These are phyloP conservation scores for Endoconidiophora laricicola DNA, from an alignment of 2,329 filamentous ascomycete species.

Conservation along the genomic window DNA sequence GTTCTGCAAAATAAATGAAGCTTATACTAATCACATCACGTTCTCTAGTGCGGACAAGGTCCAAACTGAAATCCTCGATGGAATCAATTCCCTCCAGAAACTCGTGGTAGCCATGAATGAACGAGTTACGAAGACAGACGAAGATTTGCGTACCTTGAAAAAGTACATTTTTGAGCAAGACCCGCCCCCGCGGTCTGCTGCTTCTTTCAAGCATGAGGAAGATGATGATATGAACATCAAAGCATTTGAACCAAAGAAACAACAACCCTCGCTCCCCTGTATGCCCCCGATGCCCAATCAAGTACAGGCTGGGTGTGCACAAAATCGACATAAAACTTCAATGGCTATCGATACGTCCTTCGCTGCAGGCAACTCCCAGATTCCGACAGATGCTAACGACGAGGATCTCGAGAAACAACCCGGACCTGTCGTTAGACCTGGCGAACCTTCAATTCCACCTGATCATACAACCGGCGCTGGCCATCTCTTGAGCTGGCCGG, in stretches of 20 bases:
- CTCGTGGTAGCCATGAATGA: background rate
- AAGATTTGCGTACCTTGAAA: slow-evolving; percentile 8
- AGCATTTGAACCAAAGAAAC: too few relatives aligned
- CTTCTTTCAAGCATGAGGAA: slow-evolving; percentile 11
- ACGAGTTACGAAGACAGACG: background rate
- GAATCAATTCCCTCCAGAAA: slow-evolving; percentile 27
- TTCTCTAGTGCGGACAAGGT: slow-evolving; percentile 38
- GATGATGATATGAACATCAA: background rate
- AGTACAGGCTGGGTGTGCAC: background rate
- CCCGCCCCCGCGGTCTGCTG: background rate
- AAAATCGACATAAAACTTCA: background rate
- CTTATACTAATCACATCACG: background rate
- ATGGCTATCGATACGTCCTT: background rate
- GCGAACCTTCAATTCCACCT: slow-evolving; percentile 55
- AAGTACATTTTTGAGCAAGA: slow-evolving; percentile 13
- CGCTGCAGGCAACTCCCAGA: background rate
- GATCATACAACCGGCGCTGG: slow-evolving; percentile 88
- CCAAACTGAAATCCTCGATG: slow-evolving; percentile 41
- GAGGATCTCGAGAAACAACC: slow-evolving; percentile 35
- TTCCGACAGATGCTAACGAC: slow-evolving; percentile 19
- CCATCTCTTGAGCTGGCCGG: slow-evolving; percentile 56
- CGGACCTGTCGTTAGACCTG: slow-evolving; percentile 35
- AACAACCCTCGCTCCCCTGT: too few relatives aligned
- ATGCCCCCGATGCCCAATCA: too few relatives aligned
- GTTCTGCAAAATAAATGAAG: background rate